Base-by-base conservation (phyloP, 176 grass and related monocot genomes). In the Puya raimondii region DNA sequence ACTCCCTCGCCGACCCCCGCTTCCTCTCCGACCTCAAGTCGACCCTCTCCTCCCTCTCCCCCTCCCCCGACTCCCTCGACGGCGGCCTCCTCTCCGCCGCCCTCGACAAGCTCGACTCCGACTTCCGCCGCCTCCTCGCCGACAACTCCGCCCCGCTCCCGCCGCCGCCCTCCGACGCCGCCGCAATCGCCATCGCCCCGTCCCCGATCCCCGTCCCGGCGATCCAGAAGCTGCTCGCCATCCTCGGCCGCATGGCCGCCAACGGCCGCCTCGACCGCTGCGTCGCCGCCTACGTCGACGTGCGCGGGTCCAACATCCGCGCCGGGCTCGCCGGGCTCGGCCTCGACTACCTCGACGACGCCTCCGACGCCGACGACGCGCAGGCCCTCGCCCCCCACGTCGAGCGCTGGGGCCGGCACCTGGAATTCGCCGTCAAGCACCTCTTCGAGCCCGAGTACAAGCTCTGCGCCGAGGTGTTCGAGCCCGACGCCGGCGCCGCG, bases 1-100 rank as follows among this genome's bases (percentile, higher is more conserved):
- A 80, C 57, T 82, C 85, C 67, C 79, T 96, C 79, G 88, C 84
- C 0, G 92, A 96, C 76, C 81, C 81, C 50, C 79, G 88, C 59
- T 96, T 96, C 71, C 78, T 96, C 13, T 67, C 84, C 23, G 78
- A 89, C 54, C 79, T 92, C 20, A 81, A 70, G 15, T 67, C 67
- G 78, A 78, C 93, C 2, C 77, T 96, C 1, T 58, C 80, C 0
- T 66, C 70, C 0, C 76, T 96, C 23, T 83, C 73, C 76, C 63
- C 59, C 0, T 65, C 71, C 10, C 70, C 73, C 25, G 52, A 10
- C 22, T 25, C 73, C 22, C 73, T 76, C 63, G 73, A 76, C 21
- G 56, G 84, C 9, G 88, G 93, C 20, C 87, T 96, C 54, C 74
- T 96, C 1, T 72, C 78, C 0, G 93, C 84, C 67, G 81, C 93